These are phyloP conservation scores for Albifimbria verrucaria DNA, from an alignment of 2,329 filamentous ascomycete genomes.

Conservation along the genomic window DNA sequence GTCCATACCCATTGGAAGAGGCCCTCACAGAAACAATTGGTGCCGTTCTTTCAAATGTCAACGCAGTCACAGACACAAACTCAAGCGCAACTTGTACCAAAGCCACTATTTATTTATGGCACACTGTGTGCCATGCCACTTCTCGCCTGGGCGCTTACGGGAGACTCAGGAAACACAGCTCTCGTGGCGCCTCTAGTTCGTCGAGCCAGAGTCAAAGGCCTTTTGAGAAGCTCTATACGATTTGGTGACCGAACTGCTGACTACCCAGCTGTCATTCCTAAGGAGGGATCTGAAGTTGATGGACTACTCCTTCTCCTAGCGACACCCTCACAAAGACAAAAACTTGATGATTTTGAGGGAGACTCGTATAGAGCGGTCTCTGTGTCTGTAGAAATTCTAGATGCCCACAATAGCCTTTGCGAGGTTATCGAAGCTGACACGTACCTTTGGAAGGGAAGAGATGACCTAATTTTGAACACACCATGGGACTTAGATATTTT, in stretches of 20 bases:
- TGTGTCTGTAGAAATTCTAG: constrained; percentile 9
- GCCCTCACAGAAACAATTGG: no score
- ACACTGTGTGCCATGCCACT: constrained; percentile 23
- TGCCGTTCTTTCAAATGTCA: no score
- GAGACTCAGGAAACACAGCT: constrained; percentile 17
- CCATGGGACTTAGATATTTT: constrained; percentile 22
- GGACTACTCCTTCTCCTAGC: constrained; percentile 19
- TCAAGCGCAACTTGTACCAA: not conserved
- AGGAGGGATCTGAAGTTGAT: constrained; percentile 12
- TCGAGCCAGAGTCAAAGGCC: constrained; percentile 13
- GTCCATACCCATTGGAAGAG: no score
- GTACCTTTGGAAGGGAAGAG: constrained; percentile 25
- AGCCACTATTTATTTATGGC: constrained; percentile 26
- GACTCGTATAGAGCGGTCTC: constrained; percentile 15
- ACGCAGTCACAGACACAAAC: not conserved
- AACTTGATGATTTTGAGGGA: constrained; percentile 30
- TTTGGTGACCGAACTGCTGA: constrained; percentile 15
- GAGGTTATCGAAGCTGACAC: constrained; percentile 22
- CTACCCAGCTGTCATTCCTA: constrained; percentile 20
- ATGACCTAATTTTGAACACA: constrained; percentile 8
- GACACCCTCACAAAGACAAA: constrained; percentile 22
- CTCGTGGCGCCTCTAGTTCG: not conserved
- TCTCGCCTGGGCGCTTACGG: constrained; percentile 24
- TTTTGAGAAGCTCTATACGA: not conserved
- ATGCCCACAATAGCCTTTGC: not conserved